A percentile compares a stretch with the other conserved stretches of the same genome.
Evolutionary conservation across 176 grass and related monocot genomes (phyloP).

Genomic region (Phoenix dactylifera): DNA sequence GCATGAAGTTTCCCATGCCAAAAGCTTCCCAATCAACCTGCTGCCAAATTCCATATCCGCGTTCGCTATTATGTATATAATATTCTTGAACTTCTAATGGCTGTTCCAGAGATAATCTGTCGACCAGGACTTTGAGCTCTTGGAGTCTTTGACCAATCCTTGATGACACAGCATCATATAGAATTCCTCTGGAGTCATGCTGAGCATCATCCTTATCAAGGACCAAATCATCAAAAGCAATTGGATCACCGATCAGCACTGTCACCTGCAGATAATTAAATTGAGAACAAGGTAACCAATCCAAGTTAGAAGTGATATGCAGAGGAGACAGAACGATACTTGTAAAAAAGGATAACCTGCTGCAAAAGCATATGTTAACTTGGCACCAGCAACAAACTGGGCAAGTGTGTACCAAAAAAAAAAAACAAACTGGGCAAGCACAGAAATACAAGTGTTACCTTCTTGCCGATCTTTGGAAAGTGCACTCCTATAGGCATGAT

Average conservation of each 20-base stretch:
- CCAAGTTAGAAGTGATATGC: background rate
- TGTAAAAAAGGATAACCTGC: background rate
- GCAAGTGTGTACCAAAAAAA: too few relatives aligned
- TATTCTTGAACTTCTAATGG: conserved; percentile 23
- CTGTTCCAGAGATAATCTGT: conserved; percentile 49
- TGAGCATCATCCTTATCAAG: conserved; percentile 31
- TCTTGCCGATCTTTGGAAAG: conserved; percentile 78
- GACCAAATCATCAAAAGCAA: conserved; percentile 71
- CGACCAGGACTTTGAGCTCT: conserved; percentile 51
- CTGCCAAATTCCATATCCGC: conserved; percentile 40
- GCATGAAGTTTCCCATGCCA: conserved; percentile 63
- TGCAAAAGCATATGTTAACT: too few relatives aligned
- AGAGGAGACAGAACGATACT: background rate
- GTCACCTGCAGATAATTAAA: conserved; percentile 51
- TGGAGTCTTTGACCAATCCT: conserved; percentile 67
- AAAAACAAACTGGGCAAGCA: too few relatives aligned
- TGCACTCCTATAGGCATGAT: conserved; percentile 84
- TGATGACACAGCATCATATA: conserved; percentile 64
- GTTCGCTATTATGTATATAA: conserved; percentile 5
- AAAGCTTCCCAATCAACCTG: conserved; percentile 89
- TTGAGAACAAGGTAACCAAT: background rate
- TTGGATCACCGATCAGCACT: conserved; percentile 85
- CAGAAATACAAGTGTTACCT: conserved; percentile 12
- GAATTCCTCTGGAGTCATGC: conserved; percentile 37
- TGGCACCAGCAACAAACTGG: too few relatives aligned